Evolutionary conservation across 2,329 filamentous ascomycete genomes (phyloP), one percentile per base, ranked within the genome.

Genomic region (Sporothrix mexicana): DNA sequence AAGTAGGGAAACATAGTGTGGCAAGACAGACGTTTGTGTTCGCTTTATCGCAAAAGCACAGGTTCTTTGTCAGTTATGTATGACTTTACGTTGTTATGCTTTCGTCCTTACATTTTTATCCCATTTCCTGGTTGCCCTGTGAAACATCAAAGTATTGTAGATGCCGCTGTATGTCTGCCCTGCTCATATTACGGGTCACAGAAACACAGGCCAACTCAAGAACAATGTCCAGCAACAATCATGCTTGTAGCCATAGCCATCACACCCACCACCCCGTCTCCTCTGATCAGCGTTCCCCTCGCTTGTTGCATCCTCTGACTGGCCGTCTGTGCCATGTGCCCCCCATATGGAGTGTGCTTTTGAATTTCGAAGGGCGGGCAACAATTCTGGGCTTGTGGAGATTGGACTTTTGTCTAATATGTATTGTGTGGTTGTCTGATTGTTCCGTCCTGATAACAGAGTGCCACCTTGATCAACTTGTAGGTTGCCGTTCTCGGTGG

Each of bases 261-360:
- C 36, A 15, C 2, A 15, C 20, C 8, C 15, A 17, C 51, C 49
- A 49, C 49, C 13, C 30, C 9, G 15, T 30, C 36, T 15, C 51
- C n/a, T 6, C 43, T 47, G 53, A 49, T 69, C 66, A 23, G 66
- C 47, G 25, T n/a, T 62, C 15, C 30, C 45, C 53, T 72, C 71
- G 64, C 71, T 72, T 72, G 71, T 17, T 43, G 17, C 53, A 61
- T 43, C 53, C 43, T 61, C 20, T 62, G 25, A 53, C 53, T 69
- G 71, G 43, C 7, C 7, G 23, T 25, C 3, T 20, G 17, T 2
- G 49, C 64, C 64, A 67, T 67, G 64, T 51, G 23, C 23, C 45
- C 47, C 45, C 25, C 55, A 36, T 17, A n/a, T 59, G 53, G 30
- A 36, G 30, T 4, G 30, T 36, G 4, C 30, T 36, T 36, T 36